These are phyloP conservation scores for Vitellaria paradoxa DNA, from an alignment of 179 eudicot genomes.

Conservation along the genomic window DNA sequence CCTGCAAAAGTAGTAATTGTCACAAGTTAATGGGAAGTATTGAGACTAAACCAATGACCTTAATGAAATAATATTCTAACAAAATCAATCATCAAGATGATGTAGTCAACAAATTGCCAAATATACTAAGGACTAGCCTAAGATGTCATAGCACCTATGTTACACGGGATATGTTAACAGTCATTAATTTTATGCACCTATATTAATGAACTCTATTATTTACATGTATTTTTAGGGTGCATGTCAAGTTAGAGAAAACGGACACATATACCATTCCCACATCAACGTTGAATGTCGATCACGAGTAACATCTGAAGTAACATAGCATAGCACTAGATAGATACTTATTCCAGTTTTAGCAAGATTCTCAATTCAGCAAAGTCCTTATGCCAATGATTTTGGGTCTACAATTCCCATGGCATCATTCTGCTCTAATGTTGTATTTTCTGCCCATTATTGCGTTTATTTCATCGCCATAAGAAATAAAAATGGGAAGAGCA, in stretches of 20 bases:
- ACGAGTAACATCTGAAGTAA: too few species aligned
- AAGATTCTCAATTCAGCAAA: background rate
- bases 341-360: conserved; percentile 2
- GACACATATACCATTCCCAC: too few species aligned
- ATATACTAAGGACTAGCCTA: background rate
- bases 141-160: background rate
- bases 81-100: background rate
- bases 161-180: too few species aligned
- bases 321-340: background rate
- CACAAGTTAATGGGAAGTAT: background rate
- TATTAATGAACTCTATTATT: too few species aligned
- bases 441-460: background rate
- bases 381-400: background rate
- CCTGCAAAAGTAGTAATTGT: conserved; percentile 42
- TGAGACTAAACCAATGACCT: background rate
- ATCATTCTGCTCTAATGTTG: background rate
- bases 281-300: too few species aligned
- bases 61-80: background rate
- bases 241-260: too few species aligned
- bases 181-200: too few species aligned
- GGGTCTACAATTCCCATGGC: background rate
- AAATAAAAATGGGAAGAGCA: too few species aligned
- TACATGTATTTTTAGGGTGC: too few species aligned
- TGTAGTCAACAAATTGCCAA: background rate
- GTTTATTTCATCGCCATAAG: background rate